phyloP scores from a whole-genome alignment of 257 asterid genomes.

The Salvia hispanica region DNA sequence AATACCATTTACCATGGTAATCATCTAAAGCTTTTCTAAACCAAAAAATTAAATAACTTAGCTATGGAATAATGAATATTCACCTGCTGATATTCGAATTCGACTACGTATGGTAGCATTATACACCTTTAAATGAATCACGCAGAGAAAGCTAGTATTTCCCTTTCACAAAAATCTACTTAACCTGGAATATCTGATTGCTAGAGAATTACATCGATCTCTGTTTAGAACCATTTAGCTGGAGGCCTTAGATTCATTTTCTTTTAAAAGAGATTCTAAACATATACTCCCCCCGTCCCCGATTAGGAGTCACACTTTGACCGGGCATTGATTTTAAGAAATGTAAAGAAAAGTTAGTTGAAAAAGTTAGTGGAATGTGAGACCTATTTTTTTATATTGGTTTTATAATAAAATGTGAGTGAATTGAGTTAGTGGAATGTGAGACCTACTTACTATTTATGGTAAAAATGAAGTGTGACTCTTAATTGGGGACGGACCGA shows the following conservation, averaged over 20 bases:
- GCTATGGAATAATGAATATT: neutral
- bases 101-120: neutral
- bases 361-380: no score
- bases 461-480: no score
- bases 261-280: neutral
- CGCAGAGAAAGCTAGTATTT: neutral
- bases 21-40: neutral
- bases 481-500: no score
- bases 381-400: no score
- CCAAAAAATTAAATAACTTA: neutral
- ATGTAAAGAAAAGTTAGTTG: no score
- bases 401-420: no score
- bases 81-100: slow-evolving; percentile 8
- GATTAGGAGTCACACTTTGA: no score
- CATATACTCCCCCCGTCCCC: no score
- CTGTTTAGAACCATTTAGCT: neutral
- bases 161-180: neutral
- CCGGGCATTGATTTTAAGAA: no score
- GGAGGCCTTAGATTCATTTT: neutral
- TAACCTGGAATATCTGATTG: no score
- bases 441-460: no score
- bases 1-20: neutral
- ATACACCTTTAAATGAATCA: neutral
- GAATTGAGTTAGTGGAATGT: no score
- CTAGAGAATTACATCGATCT: neutral